Percentiles rank a stretch among this genome's conserved stretches.
These are phyloP conservation scores for Colletotrichum liriopes DNA, from an alignment of 2,329 filamentous ascomycete genomes.

Conservation along the genomic window DNA sequence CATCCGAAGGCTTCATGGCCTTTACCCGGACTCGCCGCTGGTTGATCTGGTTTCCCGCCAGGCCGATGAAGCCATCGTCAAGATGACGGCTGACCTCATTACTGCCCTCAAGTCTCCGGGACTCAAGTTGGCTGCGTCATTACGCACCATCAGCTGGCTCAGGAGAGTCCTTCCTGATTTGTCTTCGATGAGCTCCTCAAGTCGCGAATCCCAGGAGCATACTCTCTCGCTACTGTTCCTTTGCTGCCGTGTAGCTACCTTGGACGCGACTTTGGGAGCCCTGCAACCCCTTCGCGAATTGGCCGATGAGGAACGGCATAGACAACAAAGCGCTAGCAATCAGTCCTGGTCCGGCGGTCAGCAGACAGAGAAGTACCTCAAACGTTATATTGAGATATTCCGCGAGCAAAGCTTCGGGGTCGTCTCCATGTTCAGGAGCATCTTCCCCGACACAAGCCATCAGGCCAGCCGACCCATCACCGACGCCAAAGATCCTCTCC, in stretches of 20 bases:
- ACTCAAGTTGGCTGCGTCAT: constrained; percentile 89
- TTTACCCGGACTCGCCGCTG: constrained; percentile 86
- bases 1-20: constrained; percentile 85
- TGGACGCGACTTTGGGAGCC: constrained; percentile 85
- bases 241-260: constrained; percentile 85
- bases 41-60: constrained; percentile 81
- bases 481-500: constrained; percentile 59
- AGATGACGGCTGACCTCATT: constrained; percentile 89
- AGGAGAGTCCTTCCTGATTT: constrained; percentile 89
- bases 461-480: constrained; percentile 24
- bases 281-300: constrained; percentile 88
- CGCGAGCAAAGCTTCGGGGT: constrained; percentile 98
- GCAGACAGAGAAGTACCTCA: constrained; percentile 94
- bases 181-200: constrained; percentile 43
- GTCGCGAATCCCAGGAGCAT: constrained; percentile 66
- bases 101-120: constrained; percentile 81
- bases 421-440: constrained; percentile 92
- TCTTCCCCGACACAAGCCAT: constrained; percentile 76
- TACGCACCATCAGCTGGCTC: constrained; percentile 93
- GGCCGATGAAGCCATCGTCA: constrained; percentile 89
- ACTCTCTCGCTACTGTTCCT: constrained; percentile 88
- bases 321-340: constrained; percentile 59
- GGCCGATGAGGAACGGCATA: constrained; percentile 84
- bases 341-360: constrained; percentile 79
- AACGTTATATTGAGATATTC: constrained; percentile 97